Percentiles rank a stretch among this genome's conserved stretches.
Conservation (phyloP, 2,329 filamentous ascomycete species). For the Fusarium aywerte region DNA sequence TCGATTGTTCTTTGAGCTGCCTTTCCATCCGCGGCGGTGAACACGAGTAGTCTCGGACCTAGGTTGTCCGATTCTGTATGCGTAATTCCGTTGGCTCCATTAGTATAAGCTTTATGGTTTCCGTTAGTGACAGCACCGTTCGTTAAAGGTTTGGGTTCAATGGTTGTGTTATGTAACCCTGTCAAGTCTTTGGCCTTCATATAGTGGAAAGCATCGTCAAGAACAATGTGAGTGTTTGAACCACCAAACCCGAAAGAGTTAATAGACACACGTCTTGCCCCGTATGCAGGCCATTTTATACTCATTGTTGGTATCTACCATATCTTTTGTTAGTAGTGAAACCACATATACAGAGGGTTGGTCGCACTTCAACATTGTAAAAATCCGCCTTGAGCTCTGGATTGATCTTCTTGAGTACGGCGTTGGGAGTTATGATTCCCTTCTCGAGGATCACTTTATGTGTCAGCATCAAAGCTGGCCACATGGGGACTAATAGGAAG, state of each 20-base stretch:
- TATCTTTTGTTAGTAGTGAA: not conserved
- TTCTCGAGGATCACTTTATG: conserved; percentile 1
- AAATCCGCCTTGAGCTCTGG: not conserved
- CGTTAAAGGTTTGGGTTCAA: rapidly evolving
- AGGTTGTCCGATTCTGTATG: too few relatives aligned
- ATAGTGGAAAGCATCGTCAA: conserved; percentile 44
- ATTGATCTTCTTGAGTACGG: not conserved
- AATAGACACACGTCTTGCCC: conserved; percentile 42
- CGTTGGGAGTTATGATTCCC: conserved; percentile 7
- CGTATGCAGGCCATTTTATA: not conserved
- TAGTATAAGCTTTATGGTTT: not conserved
- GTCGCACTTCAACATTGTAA: not conserved
- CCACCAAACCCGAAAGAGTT: conserved; percentile 61
- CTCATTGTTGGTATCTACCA: not conserved
- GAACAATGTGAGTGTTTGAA: conserved; percentile 56
- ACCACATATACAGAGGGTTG: not conserved
- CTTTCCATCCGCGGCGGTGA: conserved; percentile 50
- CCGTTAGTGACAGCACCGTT: not conserved
- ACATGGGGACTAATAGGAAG: rapidly evolving
- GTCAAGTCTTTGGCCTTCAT: not conserved
- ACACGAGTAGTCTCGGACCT: conserved; percentile 52
- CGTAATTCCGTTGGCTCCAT: not conserved
- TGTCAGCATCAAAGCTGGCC: not conserved
- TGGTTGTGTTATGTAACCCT: not conserved
- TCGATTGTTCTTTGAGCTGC: conserved; percentile 36